Evolutionary conservation across 2,329 filamentous ascomycete species (phyloP), one percentile per base, ranked within the genome.

Genomic region (Passalora sequoiae): DNA sequence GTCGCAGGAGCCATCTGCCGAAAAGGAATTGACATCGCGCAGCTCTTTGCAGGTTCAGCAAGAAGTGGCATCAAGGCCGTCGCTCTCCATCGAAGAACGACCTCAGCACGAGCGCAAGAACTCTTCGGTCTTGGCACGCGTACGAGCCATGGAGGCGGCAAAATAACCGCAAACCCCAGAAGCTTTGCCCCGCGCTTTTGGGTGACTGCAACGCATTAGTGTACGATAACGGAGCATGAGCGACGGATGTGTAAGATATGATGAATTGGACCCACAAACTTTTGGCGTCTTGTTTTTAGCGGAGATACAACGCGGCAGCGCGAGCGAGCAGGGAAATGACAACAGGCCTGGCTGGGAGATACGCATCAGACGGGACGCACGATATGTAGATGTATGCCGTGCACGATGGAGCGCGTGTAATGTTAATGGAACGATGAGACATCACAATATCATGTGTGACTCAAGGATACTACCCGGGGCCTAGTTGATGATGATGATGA

Each of bases 71-170:
- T 9, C 41, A 22, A 38, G 44, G 15, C 37, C 17, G 20, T 51
- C 51, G 5, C 20, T 44, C 9, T 43, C 44, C 13, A 43, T 47
- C 12, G 46, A 46, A 6, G 38, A 43, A 24, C 27, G 38, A 4
- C 15, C 43, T 5, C 22, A 21, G 15, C 40, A 52, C 30, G 46
- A 51, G 28, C 45, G 52, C 17, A 55, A 52, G 37, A 40, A 24
- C 30, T 55, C 51, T 17, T 53, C 54, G 6, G 52, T 56, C 9
- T 32, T 53, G 9, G 54, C 45, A 16, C 37, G 50, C 22, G 52
- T 56, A 6, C 39, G 52, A 27, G 54, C 51, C 10, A 56, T 56
- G 54, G 54, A 56, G 38, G 40, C 51, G 20, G n/a, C n/a, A n/a
- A n/a, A n/a, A n/a, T n/a, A n/a, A n/a, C n/a, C n/a, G n/a, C n/a